phyloP scores from a whole-genome alignment of 2,329 filamentous ascomycete genomes.

The Colletotrichum liriopes region DNA sequence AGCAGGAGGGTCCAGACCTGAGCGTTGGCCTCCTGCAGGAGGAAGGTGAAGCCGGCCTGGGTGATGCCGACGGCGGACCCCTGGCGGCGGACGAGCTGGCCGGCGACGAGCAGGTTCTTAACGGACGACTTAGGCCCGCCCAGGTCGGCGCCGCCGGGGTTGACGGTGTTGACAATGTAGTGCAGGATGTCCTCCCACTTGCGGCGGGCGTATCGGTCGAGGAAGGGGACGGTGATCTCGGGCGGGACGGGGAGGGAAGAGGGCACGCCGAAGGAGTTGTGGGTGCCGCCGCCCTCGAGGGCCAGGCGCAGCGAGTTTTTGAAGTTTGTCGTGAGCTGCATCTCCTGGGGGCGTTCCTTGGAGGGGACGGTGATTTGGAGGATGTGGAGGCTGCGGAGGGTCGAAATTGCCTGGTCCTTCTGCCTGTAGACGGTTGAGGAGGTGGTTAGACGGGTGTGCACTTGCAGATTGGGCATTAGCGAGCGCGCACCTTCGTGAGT shows the following conservation, averaged over 20 bases:
- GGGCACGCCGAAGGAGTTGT: constrained; percentile 92
- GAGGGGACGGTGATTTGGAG: constrained; percentile 75
- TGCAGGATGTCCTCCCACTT: constrained; percentile 98
- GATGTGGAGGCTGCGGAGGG: constrained; percentile 90
- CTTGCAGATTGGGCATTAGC: background rate
- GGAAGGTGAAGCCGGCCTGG: constrained; percentile 92
- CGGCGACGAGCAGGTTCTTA: constrained; percentile 85
- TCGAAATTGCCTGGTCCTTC: constrained; percentile 86
- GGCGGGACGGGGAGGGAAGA: constrained; percentile 75
- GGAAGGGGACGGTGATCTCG: constrained; percentile 77
- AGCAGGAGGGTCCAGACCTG: constrained; percentile 97
- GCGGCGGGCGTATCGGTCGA: constrained; percentile 87
- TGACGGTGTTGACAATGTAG: constrained; percentile 88
- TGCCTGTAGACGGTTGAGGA: constrained; percentile 64
- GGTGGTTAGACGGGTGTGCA: background rate
- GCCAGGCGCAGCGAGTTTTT: constrained; percentile 86
- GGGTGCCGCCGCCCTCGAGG: constrained; percentile 87
- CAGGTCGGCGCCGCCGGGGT: constrained; percentile 57
- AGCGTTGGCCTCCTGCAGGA: constrained; percentile 94
- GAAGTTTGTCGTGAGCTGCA: constrained; percentile 87
- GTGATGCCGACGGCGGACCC: constrained; percentile 79
- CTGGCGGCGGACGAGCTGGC: constrained; percentile 81
- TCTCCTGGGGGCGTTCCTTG: constrained; percentile 77
- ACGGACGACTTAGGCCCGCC: constrained; percentile 81
- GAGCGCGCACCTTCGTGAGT: constrained; percentile 58